phyloP scores from a whole-genome alignment of 2,329 filamentous ascomycete genomes.

The Davidsoniella eucalypti region DNA sequence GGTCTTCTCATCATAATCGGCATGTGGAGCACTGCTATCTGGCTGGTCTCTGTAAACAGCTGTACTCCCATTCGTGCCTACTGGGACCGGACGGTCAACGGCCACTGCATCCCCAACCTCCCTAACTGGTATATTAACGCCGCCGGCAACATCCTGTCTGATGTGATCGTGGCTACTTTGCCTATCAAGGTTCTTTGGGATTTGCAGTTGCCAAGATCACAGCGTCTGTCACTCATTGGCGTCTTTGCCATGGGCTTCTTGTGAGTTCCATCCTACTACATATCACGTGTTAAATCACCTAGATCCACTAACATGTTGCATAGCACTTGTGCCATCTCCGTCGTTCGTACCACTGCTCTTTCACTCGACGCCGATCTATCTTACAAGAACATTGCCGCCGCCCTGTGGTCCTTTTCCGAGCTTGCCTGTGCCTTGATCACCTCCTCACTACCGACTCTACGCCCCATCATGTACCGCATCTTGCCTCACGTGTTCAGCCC shows the following conservation, averaged over 20 bases:
- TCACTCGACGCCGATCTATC: constrained; percentile 15
- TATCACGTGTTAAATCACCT: no score
- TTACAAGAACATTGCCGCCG: constrained; percentile 17
- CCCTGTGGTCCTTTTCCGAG: constrained; percentile 17
- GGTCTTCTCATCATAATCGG: constrained; percentile 9
- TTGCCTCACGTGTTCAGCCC: constrained; percentile 16
- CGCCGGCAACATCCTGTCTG: constrained; percentile 14
- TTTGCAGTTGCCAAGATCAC: constrained; percentile 14
- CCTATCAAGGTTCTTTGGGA: constrained; percentile 14
- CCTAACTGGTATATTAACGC: constrained; percentile 15
- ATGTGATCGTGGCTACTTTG: constrained; percentile 13
- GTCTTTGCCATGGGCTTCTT: constrained; percentile 16
- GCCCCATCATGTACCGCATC: constrained; percentile 16
- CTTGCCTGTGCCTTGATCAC: constrained; percentile 16
- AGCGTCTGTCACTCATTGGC: constrained; percentile 13
- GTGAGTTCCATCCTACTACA: constrained; percentile 8
- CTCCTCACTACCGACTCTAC: constrained; percentile 17
- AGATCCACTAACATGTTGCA: background rate
- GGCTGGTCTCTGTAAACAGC: constrained; percentile 11
- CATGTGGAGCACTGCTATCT: constrained; percentile 12
- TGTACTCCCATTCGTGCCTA: constrained; percentile 13
- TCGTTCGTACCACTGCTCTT: constrained; percentile 16
- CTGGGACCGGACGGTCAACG: constrained; percentile 12
- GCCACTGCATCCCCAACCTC: constrained; percentile 13
- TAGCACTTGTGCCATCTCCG: constrained; percentile 16